Conservation (phyloP, 352 stramenopile species). For the Ophiocytium majus region DNA sequence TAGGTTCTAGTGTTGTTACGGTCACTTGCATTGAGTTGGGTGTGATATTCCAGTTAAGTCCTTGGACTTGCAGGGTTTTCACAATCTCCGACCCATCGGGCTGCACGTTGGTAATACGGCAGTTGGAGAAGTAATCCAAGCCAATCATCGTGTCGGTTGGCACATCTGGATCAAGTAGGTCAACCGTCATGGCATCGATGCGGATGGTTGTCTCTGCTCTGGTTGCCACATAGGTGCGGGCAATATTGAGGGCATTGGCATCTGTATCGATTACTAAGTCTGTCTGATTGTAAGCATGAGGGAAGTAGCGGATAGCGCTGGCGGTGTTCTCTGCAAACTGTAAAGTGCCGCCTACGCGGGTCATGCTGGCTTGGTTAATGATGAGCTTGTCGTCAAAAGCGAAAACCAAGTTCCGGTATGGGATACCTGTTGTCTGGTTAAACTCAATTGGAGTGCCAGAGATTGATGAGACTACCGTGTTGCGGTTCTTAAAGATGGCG, state of each 20-base stretch:
- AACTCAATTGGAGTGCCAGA: background rate
- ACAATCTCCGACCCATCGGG: background rate
- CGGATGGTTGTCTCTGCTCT: constrained; percentile 9
- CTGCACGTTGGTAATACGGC: background rate
- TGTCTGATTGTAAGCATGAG: background rate
- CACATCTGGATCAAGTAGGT: background rate
- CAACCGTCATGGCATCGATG: constrained; percentile 11
- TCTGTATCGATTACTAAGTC: no score
- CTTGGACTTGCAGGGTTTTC: background rate
- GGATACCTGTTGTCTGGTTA: constrained; percentile 15
- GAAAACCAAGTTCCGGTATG: background rate
- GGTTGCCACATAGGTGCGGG: background rate
- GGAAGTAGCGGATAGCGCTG: background rate
- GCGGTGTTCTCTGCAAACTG: background rate
- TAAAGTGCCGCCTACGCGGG: background rate
- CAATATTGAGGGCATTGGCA: background rate
- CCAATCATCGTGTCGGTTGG: constrained; percentile 11
- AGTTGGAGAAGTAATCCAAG: background rate
- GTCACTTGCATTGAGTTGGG: background rate
- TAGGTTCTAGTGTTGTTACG: constrained; percentile 9
- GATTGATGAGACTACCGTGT: background rate
- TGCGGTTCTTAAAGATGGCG: background rate
- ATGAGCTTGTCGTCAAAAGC: constrained; percentile 13
- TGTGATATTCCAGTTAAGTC: background rate
- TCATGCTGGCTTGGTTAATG: constrained; percentile 12